Evolutionary conservation across 148 eudicot species (phyloP).

Genomic region (Fagopyrum esculentum): DNA sequence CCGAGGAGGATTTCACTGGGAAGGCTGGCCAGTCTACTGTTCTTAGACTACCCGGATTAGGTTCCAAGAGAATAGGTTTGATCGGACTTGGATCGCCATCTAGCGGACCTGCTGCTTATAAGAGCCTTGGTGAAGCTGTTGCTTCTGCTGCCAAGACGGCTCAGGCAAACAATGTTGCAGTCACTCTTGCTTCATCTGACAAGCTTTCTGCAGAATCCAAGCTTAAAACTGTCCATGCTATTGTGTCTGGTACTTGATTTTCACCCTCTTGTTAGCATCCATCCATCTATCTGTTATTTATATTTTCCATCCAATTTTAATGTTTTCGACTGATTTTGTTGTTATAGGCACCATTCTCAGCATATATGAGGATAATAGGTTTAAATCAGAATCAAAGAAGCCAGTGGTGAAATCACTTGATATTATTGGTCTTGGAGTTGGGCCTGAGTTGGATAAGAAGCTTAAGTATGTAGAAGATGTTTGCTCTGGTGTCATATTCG

Average conservation of each 20-base stretch:
- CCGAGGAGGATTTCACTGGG: constrained; percentile 88
- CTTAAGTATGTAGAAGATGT: constrained; percentile 60
- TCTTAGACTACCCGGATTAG: constrained; percentile 78
- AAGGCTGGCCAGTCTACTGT: constrained; percentile 68
- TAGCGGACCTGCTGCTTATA: constrained; percentile 33
- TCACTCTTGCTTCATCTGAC: constrained; percentile 67
- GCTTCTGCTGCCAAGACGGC: constrained; percentile 71
- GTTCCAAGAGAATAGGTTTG: constrained; percentile 70
- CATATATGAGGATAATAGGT: constrained; percentile 73
- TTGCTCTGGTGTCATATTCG: constrained; percentile 76
- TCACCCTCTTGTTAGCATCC: not conserved
- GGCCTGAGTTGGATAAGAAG: constrained; percentile 71
- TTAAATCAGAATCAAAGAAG: constrained; percentile 80
- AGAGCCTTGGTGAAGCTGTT: constrained; percentile 76
- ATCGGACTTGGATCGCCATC: constrained; percentile 60
- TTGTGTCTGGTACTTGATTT: constrained; percentile 53
- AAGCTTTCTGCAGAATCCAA: constrained; percentile 53
- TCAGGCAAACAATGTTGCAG: constrained; percentile 62
- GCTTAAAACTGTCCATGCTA: constrained; percentile 56
- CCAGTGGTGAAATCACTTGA: constrained; percentile 64
- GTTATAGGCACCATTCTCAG: constrained; percentile 61
- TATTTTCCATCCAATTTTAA: not conserved
- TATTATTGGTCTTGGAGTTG: constrained; percentile 86
- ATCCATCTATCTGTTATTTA: not conserved
- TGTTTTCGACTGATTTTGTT: not conserved